phyloP scores from a whole-genome alignment of 164 flowering plant species.

The Nelumbo lutea region DNA sequence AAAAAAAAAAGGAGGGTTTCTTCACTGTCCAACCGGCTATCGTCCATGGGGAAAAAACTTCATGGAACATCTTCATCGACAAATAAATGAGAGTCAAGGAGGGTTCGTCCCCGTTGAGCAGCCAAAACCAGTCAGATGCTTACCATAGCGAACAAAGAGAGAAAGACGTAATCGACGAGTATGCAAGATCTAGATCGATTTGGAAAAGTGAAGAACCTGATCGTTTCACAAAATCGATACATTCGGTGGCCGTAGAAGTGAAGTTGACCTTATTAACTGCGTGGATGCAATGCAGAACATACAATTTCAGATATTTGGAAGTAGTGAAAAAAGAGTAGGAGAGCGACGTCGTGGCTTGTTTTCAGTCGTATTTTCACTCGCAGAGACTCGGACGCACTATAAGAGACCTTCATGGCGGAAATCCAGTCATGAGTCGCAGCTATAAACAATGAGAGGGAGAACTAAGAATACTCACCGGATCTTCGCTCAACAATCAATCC shows the following conservation, averaged over 20 bases:
- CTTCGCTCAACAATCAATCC: background rate
- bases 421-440: background rate
- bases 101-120: no score
- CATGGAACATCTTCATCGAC: no score
- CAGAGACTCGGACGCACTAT: background rate
- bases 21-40: no score
- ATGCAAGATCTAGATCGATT: background rate
- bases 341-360: background rate
- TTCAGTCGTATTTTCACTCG: background rate
- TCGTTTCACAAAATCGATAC: background rate
- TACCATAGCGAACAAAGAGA: no score
- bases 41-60: no score
- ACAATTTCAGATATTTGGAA: background rate
- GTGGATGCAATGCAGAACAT: background rate
- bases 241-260: background rate
- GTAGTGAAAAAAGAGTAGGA: background rate
- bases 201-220: background rate
- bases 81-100: no score
- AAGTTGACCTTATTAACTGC: background rate
- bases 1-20: no score
- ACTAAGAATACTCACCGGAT: background rate
- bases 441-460: background rate
- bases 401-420: background rate
- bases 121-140: no score
- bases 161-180: background rate